Base-by-base conservation (phyloP, 2,329 filamentous ascomycete genomes). In the Colletotrichum sp. region DNA sequence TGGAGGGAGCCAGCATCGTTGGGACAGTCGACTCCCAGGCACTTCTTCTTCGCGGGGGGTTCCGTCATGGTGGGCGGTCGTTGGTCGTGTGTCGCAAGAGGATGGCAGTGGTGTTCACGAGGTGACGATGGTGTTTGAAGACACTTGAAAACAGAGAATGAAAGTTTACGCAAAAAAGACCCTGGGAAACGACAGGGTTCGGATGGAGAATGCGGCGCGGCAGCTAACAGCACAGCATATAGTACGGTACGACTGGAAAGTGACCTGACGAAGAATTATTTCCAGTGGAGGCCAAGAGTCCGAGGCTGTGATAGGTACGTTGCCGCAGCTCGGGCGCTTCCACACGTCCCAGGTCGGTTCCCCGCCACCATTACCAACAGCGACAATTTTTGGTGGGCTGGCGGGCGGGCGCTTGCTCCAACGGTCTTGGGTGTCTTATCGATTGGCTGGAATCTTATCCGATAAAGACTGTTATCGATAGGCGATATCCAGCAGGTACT, bases 1-100 rank as follows among this genome's bases (percentile, higher is more conserved):
- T 99, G 96, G 63, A 99, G 88, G 70, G 93, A 89, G 76, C 95
- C 93, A 73, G 96, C 96, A 78, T 96, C 93, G 78, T 98, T 98
- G 55, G 91, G 89, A 89, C 97, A 99, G 85, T 98, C 95, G 75
- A 89, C 89, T 65, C 97, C 95, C 71, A 93, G 89, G 84, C 97
- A 99, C 85, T 93, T 94, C 83, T 91, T 92, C 86, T 92, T 92
- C 59, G 87, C 81, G 26, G 88, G 85, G 15, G 88, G 84, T 84
- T 90, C 89, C 63, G 88, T 81, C 86, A 91, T 89, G 82, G 81
- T 85, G 80, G 76, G 60, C 59, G 64, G 52, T 28, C 32, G 60
- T 68, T 16, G 44, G 21, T 13, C 52, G 49, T 57, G 59, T 59
- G n/a, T 44, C 24, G 52, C 18, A 26, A 21, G 16, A 32, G 28